A percentile compares a stretch with the other conserved stretches of the same genome.
phyloP scores from a whole-genome alignment of 2,329 filamentous ascomycete species.

The Fusarium duplospermum region DNA sequence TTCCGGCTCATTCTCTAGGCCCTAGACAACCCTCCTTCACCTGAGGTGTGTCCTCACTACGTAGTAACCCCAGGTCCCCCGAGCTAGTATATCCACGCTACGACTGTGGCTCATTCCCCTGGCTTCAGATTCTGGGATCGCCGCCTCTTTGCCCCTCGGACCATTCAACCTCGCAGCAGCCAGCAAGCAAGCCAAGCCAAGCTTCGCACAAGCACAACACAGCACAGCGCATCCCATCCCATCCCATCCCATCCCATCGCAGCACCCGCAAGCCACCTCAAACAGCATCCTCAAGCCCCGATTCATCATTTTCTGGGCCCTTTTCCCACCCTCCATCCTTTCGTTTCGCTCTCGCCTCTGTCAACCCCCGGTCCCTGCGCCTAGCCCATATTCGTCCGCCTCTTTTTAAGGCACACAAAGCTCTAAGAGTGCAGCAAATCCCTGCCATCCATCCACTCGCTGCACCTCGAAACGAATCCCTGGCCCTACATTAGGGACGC shows the following conservation, averaged over 20 bases:
- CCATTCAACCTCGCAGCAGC: not conserved
- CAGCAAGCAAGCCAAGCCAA: not conserved
- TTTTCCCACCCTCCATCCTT: not conserved
- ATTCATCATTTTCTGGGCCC: not conserved
- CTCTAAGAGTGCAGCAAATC: not conserved
- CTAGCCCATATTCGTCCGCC: constrained; percentile 14
- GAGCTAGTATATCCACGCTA: constrained; percentile 1
- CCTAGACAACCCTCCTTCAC: constrained; percentile 11
- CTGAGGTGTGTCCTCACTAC: not conserved
- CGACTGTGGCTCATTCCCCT: constrained; percentile 22
- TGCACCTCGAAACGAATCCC: not conserved
- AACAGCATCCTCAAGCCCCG: constrained; percentile 2
- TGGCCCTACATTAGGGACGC: not conserved
- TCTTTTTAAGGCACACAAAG: constrained; percentile 9
- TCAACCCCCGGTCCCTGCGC: constrained; percentile 21
- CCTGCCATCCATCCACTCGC: constrained; percentile 14
- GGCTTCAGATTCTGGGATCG: constrained; percentile 10
- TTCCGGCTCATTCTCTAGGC: constrained; percentile 8
- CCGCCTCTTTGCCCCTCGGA: constrained; percentile 6
- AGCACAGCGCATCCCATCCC: not conserved
- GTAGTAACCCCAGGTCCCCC: not conserved
- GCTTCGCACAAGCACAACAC: not conserved
- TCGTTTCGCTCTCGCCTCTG: constrained; percentile 6
- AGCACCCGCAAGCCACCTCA: constrained; percentile 4
- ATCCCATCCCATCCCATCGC: not conserved